Percentiles rank a stretch among this genome's conserved stretches.
Conservation (phyloP, 169 alveolate genomes). For the Ophryocystis elektroscirrha region DNA sequence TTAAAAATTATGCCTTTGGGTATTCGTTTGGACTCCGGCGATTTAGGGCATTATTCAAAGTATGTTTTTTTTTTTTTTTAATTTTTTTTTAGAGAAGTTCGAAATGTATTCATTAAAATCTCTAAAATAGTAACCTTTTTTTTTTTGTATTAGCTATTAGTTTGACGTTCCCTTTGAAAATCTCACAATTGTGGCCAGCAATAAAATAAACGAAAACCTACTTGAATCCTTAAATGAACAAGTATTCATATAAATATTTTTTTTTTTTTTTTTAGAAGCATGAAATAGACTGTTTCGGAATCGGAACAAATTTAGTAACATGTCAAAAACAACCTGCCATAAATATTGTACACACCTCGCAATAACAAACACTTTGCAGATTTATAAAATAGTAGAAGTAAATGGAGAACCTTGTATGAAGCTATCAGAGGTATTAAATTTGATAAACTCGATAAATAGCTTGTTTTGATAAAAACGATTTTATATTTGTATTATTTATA, state of each 20-base stretch:
- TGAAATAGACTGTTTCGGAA: slow-evolving; percentile 58
- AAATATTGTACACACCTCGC: slow-evolving; percentile 35
- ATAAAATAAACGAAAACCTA: slow-evolving; percentile 51
- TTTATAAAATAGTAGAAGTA: slow-evolving; percentile 58
- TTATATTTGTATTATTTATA: slow-evolving; percentile 52
- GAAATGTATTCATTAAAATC: not conserved
- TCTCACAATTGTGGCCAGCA: slow-evolving; percentile 43
- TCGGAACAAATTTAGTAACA: slow-evolving; percentile 70
- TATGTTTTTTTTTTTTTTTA: not conserved
- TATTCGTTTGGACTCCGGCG: slow-evolving; percentile 65
- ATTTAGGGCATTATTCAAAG: slow-evolving; percentile 36
- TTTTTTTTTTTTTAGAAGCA: no score
- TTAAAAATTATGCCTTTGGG: slow-evolving; percentile 47
- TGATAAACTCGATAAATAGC: no score
- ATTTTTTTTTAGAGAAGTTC: slow-evolving; percentile 3
- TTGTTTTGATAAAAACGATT: no score
- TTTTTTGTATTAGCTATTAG: not conserved
- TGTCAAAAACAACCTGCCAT: slow-evolving; percentile 72
- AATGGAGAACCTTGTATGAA: slow-evolving; percentile 52
- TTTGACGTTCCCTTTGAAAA: slow-evolving; percentile 13
- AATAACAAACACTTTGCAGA: no score
- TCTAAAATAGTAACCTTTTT: no score
- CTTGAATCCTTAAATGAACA: slow-evolving; percentile 18
- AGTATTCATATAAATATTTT: no score
- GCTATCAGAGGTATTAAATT: slow-evolving; percentile 43